Conservation (phyloP, 306 rosid genomes). For the Cercis canadensis region DNA sequence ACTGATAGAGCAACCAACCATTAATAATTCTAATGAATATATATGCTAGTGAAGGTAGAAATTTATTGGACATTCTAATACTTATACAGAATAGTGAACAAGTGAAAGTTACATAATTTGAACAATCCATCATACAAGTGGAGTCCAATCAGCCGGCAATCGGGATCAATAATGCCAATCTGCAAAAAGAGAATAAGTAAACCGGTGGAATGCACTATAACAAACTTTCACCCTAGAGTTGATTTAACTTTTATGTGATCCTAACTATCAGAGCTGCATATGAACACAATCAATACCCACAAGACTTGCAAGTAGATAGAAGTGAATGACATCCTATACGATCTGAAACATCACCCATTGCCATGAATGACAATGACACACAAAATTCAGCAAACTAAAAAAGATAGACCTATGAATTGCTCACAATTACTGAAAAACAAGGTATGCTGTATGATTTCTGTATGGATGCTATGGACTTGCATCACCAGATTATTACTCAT, state of each 20-base stretch:
- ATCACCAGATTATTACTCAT: no score
- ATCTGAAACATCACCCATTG: constrained; percentile 99
- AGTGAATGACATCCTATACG: constrained; percentile 82
- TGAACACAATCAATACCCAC: constrained; percentile 20
- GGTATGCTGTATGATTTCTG: no score
- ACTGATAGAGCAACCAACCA: constrained; percentile 55
- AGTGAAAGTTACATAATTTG: constrained; percentile 56
- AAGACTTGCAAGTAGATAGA: background rate
- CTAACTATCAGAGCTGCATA: constrained; percentile 18
- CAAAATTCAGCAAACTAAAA: no score
- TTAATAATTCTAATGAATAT: constrained; percentile 14
- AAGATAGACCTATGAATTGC: no score
- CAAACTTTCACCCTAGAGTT: constrained; percentile 15
- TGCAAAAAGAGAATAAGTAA: constrained; percentile 44
- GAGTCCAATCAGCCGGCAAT: constrained; percentile 95
- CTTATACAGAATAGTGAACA: constrained; percentile 14
- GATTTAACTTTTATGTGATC: constrained; percentile 15
- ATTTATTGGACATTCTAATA: background rate
- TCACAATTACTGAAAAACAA: no score
- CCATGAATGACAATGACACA: constrained; percentile 69
- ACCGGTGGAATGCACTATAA: constrained; percentile 25
- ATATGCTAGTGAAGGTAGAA: constrained; percentile 3
- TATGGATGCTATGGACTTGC: no score
- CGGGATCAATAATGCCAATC: constrained; percentile 99
- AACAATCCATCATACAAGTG: constrained; percentile 97